These are phyloP conservation scores for Starmerella etchellsii DNA, from an alignment of 805 yeast genomes.

Conservation along the genomic window DNA sequence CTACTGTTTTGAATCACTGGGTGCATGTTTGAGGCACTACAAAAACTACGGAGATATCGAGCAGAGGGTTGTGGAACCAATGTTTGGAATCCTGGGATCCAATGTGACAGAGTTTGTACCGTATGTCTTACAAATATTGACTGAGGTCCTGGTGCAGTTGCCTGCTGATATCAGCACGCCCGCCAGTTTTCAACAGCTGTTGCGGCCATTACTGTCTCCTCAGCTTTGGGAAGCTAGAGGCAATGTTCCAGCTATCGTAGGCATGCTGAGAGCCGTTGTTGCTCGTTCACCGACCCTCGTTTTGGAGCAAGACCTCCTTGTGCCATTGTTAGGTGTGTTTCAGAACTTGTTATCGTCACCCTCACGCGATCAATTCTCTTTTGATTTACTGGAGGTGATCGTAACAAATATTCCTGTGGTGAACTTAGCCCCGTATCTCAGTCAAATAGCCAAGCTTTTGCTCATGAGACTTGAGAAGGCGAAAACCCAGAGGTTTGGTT, in stretches of 20 bases:
- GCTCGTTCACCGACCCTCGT: slow-evolving; percentile 32
- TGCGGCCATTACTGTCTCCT: slow-evolving; percentile 80
- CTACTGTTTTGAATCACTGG: slow-evolving; percentile 78
- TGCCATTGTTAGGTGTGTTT: slow-evolving; percentile 89
- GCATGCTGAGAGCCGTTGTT: slow-evolving; percentile 59
- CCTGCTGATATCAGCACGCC: slow-evolving; percentile 40
- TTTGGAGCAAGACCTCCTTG: slow-evolving; percentile 35
- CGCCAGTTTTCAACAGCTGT: slow-evolving; percentile 45
- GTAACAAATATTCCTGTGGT: slow-evolving; percentile 43
- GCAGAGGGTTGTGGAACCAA: slow-evolving; percentile 47
- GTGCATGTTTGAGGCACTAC: slow-evolving; percentile 50
- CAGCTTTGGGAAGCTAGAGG: slow-evolving; percentile 86
- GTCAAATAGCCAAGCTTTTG: slow-evolving; percentile 62
- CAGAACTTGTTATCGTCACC: slow-evolving; percentile 83
- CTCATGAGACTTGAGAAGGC: slow-evolving; percentile 70
- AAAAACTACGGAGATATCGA: slow-evolving; percentile 29
- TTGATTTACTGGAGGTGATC: slow-evolving; percentile 68
- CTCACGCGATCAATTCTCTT: slow-evolving; percentile 66
- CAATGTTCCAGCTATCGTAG: slow-evolving; percentile 82
- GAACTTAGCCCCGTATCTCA: slow-evolving; percentile 40
- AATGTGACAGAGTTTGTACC: slow-evolving; percentile 94
- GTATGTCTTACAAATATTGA: slow-evolving; percentile 79
- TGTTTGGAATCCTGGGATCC: slow-evolving; percentile 53
- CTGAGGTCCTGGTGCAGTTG: slow-evolving; percentile 52
- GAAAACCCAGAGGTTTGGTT: slow-evolving; percentile 68